A percentile compares a stretch with the other conserved stretches of the same genome.
Conservation (phyloP, 345 rosid genomes). For the Mallotus nudiflorus region DNA sequence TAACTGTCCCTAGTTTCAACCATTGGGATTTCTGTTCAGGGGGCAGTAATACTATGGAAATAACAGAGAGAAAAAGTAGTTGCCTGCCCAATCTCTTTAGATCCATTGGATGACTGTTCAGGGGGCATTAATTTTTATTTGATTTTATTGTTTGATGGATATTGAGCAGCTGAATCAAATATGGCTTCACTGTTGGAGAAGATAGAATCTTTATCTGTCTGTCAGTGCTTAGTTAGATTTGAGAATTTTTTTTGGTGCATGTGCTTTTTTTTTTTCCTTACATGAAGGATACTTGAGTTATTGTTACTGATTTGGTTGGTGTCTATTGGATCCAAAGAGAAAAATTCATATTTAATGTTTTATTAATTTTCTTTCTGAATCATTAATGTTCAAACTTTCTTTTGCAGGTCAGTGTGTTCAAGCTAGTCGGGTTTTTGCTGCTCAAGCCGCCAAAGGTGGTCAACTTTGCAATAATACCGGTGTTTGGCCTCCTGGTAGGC, state of each 20-base stretch:
- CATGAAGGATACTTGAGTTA: background rate
- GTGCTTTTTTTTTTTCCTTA: background rate
- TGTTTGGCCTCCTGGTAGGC: constrained; percentile 7
- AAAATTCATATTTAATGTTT: background rate
- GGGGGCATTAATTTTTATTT: background rate
- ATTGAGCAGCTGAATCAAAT: background rate
- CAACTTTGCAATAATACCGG: background rate
- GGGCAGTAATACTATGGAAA: background rate
- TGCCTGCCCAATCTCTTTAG: too few relatives aligned
- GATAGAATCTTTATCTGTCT: too few relatives aligned
- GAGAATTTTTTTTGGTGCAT: background rate
- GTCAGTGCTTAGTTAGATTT: too few relatives aligned
- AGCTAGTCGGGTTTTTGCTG: constrained; percentile 6
- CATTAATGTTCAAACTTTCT: background rate
- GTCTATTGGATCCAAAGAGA: background rate
- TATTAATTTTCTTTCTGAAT: background rate
- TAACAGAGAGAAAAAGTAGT: background rate
- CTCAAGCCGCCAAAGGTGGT: constrained; percentile 2
- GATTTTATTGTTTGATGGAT: background rate
- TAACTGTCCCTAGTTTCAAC: background rate
- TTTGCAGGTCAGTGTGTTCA: constrained; percentile 14
- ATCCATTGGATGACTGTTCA: too few relatives aligned
- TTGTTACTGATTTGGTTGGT: background rate
- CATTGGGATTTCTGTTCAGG: too few relatives aligned
- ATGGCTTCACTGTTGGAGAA: too few relatives aligned